Evolutionary conservation across 2,329 filamentous ascomycete species (phyloP), one percentile per base, ranked within the genome.

Genomic region (Aureobasidium sp.): DNA sequence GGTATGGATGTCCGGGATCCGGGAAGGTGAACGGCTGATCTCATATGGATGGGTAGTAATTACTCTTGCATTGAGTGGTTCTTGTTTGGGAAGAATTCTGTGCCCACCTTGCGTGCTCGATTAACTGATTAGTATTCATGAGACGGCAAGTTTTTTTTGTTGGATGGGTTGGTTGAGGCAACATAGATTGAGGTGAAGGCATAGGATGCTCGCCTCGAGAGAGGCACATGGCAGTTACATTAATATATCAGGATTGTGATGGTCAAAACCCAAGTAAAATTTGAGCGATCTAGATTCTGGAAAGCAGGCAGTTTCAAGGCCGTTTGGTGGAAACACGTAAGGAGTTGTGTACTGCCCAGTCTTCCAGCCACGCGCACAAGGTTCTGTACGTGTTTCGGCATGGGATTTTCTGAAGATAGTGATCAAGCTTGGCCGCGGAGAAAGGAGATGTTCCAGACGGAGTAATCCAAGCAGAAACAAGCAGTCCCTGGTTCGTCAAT

Each of bases 21-120:
- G 57, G 57, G 45, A 48, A 59, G 36, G 45, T 32, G 21, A 25
- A 59, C 57, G 44, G 54, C 14, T n/a, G 57, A 41, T 59, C 57
- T 45, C 42, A 58, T 42, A 48, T 34, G 54, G 42, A 21, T 11
- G 14, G 39, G 37, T 30, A 21, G 21, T 4, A 30, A 39, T 58
- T 39, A 25, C 29, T 48, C 54, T 47, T 48, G 54, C 54, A 47
- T 36, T 10, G 54, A 47, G 30, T 27, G 11, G 21, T 21, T 42
- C 54, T 39, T 29, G 14, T 58, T 58, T 48, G 14, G 44, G 54
- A 32, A 47, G 29, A 14, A 10, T 13, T 11, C n/a, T 48, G 42
- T 48, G 25, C 32, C 13, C 21, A 29, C 42, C 30, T 58, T 29
- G 34, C 32, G 42, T 44, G 39, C 29, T 41, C 21, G 34, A 7